Base-by-base conservation (phyloP, 495 filamentous ascomycete species). In the Penicillium macrosclerotiorum region DNA sequence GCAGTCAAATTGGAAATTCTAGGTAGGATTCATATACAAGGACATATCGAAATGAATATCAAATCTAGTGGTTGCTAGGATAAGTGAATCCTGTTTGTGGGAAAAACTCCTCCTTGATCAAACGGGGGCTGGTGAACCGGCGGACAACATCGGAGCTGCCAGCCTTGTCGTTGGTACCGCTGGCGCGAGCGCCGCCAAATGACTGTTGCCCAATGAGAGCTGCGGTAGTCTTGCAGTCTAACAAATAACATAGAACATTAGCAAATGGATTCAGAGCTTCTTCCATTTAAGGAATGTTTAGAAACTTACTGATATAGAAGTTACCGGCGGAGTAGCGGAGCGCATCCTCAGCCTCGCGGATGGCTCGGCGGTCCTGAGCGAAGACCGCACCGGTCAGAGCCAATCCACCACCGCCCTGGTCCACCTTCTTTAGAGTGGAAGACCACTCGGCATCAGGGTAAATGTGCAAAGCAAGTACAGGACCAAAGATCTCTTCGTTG, bases 131-230 rank as follows among this genome's bases (percentile, higher is more conserved):
- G 9, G 87, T 82, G 50, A 90, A 92, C 26, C 88, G 72, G 24
- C 72, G 72, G 43, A 92, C 52, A 23, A 86, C 62, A 51, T 78
- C 79, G 42, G 74, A 69, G 63, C 81, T 87, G 13, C 88, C 88
- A 11, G 86, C 86, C 74, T 90, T 90, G 64, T 92, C 88, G 53
- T 89, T 89, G 4, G 88, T 92, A 8, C 88, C 88, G 52, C 84
- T 88, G 14, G 83, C 79, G 37, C 88, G 73, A 32, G 80, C 76
- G 33, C 88, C 88, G 19, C 88, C 88, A 59, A 92, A 90, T 24
- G 86, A 79, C 63, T 92, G 88, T 71, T 90, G 88, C 6, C 86
- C 88, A 8, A 90, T 86, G 13, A 92, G 79, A 5, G 88, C 88
- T 11, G 84, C 88, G 3, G 88, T 92, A 42, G 78, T 84, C 76